These are phyloP conservation scores for Auriscalpium orientale DNA, from an alignment of 768 basidiomycete genomes.

Conservation along the genomic window DNA sequence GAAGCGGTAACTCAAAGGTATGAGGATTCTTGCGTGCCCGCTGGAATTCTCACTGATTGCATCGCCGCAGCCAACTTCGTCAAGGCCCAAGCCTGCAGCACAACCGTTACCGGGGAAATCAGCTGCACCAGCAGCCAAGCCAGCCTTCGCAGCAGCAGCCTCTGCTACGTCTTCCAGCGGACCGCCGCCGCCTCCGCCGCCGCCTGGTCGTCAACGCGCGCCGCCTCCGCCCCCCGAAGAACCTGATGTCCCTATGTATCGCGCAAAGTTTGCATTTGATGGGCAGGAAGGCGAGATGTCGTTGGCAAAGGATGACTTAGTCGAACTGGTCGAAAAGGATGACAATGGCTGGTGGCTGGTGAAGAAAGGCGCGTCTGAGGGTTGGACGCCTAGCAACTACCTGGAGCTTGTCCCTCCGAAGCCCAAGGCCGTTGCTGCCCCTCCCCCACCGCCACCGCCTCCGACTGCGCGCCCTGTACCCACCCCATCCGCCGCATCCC, in stretches of 20 bases:
- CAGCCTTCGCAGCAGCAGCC: constrained; percentile 25
- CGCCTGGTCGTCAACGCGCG: constrained; percentile 32
- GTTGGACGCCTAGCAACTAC: constrained; percentile 95
- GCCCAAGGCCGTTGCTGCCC: constrained; percentile 62
- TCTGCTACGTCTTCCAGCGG: constrained; percentile 36
- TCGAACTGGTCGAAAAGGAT: constrained; percentile 87
- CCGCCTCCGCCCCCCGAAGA: constrained; percentile 46
- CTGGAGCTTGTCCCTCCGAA: constrained; percentile 72
- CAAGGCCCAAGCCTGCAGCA: constrained; percentile 46
- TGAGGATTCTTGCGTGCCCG: constrained; percentile 9
- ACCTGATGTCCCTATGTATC: constrained; percentile 69
- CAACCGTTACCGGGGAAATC: constrained; percentile 59
- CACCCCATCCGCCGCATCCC: constrained; percentile 10
- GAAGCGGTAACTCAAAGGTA: constrained; percentile 61
- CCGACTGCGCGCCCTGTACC: constrained; percentile 34
- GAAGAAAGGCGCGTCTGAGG: constrained; percentile 73
- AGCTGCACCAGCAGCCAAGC: constrained; percentile 27
- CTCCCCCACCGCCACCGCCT: constrained; percentile 39
- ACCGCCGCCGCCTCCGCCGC: constrained; percentile 34
- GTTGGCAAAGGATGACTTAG: constrained; percentile 82
- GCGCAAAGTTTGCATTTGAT: constrained; percentile 86
- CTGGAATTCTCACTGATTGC: neutral
- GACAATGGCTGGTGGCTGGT: constrained; percentile 99
- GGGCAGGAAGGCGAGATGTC: constrained; percentile 92
- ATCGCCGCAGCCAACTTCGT: constrained; percentile 16